Base-by-base conservation (phyloP, 345 rosid species). In the Moringa oleifera region DNA sequence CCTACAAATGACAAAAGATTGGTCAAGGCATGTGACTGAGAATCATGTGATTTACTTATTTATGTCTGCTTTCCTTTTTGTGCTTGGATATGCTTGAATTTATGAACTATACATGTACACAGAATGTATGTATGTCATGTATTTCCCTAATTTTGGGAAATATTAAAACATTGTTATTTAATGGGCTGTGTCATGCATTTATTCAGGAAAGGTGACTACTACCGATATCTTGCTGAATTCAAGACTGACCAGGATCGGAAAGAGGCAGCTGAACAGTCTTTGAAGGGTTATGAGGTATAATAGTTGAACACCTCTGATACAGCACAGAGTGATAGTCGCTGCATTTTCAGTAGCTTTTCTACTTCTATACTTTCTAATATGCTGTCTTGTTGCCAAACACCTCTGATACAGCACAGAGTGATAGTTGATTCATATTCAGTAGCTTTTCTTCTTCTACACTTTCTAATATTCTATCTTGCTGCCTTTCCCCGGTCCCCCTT, bases 191-290 rank as follows among this genome's bases (percentile, higher is more conserved):
- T 11, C 56, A 18, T 63, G 21, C 13, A 16, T 53, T 49, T 25
- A 58, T 72, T 23, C 75, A 92, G 98, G 98, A 92, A 92, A 78
- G 98, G 98, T 62, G 98, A 92, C 66, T 92, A 92, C 70, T 84
- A 70, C 63, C 91, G 98, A 62, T 92, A 92, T 74, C 79, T 92
- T 64, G 98, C 98, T 62, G 98, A 92, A 83, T 89, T 92, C 81
- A 92, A 89, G 89, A 73, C 79, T 13, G 96, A 89, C 61, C 84
- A 85, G 65, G 96, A 85, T 47, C 83, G 88, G 87, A 92, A 92
- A 68, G 98, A 92, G 70, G 95, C 95, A 0, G 79, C 98, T 53
- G 98, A 92, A 67, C 87, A 82, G 67, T 92, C 98, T 7, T 68
- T 92, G 59, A 92, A 92, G 78, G 95, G 91, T 79, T 94, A 94